These are phyloP conservation scores for Pythium apleroticum DNA, from an alignment of 352 stramenopile genomes.

Conservation along the genomic window DNA sequence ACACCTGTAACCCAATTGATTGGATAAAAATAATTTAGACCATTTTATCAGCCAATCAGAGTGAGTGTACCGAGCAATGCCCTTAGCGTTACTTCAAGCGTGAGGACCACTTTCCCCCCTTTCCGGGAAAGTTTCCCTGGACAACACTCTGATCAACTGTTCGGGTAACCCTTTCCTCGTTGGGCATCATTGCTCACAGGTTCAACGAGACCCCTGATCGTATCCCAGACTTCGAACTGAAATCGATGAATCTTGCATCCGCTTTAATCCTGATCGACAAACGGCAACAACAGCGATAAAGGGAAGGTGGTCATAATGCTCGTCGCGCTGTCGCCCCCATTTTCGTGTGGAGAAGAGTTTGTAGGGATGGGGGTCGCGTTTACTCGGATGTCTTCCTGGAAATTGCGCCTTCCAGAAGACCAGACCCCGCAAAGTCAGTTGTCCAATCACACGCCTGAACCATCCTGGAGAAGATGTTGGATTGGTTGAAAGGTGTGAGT, in stretches of 20 bases:
- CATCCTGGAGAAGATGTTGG: background rate
- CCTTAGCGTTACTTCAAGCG: constrained; percentile 1
- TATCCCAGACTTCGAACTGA: background rate
- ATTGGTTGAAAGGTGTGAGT: constrained; percentile 1
- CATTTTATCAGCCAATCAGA: background rate
- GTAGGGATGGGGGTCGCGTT: background rate
- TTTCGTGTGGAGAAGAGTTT: too few species aligned
- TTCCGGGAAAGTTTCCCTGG: too few species aligned
- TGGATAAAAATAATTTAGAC: background rate
- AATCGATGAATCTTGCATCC: background rate
- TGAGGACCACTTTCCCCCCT: background rate
- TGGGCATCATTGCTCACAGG: constrained; percentile 2
- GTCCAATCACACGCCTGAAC: background rate
- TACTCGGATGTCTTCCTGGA: background rate
- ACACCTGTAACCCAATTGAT: constrained; percentile 13
- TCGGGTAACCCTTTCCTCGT: constrained; percentile 1
- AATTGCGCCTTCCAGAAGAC: background rate
- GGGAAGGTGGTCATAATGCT: too few species aligned
- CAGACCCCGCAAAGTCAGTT: background rate
- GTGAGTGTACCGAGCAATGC: background rate
- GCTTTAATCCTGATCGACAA: too few species aligned
- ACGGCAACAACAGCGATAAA: too few species aligned
- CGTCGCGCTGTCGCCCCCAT: too few species aligned
- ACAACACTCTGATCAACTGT: background rate
- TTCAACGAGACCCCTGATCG: background rate